Base-by-base conservation (phyloP, 495 filamentous ascomycete genomes). In the Neurospora intermedia region DNA sequence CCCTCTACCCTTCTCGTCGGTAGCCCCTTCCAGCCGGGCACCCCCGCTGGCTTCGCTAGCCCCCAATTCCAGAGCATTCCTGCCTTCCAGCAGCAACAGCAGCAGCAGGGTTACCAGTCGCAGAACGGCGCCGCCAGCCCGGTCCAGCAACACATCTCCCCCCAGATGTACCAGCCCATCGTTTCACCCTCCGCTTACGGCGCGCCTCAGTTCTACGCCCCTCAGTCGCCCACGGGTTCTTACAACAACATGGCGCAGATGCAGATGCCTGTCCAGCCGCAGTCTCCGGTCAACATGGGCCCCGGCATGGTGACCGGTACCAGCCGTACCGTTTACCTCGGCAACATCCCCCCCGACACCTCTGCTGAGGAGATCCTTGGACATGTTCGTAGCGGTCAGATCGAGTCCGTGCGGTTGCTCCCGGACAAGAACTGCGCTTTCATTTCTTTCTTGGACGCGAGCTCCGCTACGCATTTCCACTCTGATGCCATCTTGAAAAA, bases 371-470 rank as follows among this genome's bases (percentile, higher is more conserved):
- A 99, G 83, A 98, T 99, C 76, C 86, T 99, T 69, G 93, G 95
- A 74, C 96, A 99, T 79, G 96, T 99, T 70, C 90, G 96, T 69
- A 98, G 96, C 82, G 96, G 96, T 43, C 96, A 98, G 78, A 99
- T 99, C 81, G 96, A 99, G 85, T 98, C 96, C 35, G 96, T 98
- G 45, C 90, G 96, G 74, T 87, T 98, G 75, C 88, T 99, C 43
- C 93, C 94, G 20, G 96, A 99, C 84, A 99, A 98, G 92, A 99
- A 98, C 86, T 99, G 96, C 82, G 96, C 96, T 74, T 99, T 99
- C 85, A 99, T 99, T 78, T 99, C 96, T 15, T 99, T 99, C 83
- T 86, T 98, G 75, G 96, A 99, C 78, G 93, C 94, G 75, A 95
- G 93, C 84, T 97, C 96, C 39, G 96, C 96, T 69, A 97, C 94